Conservation (phyloP, 176 grass and related monocot genomes). For the Otatea glauca region DNA sequence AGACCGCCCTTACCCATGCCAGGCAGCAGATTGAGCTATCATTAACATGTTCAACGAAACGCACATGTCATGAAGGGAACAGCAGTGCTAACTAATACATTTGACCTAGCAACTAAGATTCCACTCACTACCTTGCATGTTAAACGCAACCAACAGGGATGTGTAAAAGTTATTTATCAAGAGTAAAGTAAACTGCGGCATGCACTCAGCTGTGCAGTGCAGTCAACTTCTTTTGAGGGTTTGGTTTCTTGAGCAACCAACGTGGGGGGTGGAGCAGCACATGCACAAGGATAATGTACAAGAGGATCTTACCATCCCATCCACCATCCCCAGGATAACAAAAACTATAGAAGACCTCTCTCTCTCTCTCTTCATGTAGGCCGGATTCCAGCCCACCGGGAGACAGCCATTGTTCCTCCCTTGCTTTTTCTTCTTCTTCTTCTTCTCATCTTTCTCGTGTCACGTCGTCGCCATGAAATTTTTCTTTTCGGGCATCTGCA, state of each 20-base stretch:
- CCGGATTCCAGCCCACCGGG: neutral
- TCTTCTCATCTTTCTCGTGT: neutral
- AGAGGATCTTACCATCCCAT: slow-evolving; percentile 2
- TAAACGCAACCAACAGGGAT: neutral
- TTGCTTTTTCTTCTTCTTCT: too few relatives aligned
- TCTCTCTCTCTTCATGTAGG: neutral
- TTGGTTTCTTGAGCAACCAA: neutral
- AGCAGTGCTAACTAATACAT: neutral
- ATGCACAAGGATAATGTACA: slow-evolving; percentile 1
- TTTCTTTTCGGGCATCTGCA: too few relatives aligned
- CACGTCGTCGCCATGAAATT: too few relatives aligned
- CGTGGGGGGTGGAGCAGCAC: neutral
- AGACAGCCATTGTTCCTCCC: neutral
- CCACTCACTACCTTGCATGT: neutral
- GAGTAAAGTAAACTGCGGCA: neutral
- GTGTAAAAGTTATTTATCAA: too few relatives aligned
- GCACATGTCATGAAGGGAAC: neutral
- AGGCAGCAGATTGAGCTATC: neutral
- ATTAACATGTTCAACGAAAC: neutral
- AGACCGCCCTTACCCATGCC: neutral
- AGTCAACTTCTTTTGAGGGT: neutral
- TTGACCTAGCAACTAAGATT: neutral
- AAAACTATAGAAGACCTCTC: slow-evolving; percentile 1
- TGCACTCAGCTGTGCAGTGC: neutral
- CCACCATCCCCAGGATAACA: neutral